These are phyloP conservation scores for Alloascoidea africana DNA, from an alignment of 805 yeast genomes.

Conservation along the genomic window DNA sequence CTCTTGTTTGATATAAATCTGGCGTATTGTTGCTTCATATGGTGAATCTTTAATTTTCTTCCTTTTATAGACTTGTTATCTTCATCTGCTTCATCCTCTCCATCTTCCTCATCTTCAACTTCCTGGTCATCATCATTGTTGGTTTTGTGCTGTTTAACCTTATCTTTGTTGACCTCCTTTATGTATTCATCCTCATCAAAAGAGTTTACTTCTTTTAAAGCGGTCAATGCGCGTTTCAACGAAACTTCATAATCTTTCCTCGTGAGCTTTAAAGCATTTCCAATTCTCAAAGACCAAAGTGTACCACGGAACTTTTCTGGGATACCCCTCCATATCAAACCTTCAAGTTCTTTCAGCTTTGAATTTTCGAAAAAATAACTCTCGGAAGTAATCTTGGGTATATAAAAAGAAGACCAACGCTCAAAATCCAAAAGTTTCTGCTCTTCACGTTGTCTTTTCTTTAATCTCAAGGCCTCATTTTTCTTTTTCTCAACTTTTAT, in stretches of 20 bases:
- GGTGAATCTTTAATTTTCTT: neutral
- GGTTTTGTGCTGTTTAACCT: too few species aligned
- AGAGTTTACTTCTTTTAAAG: neutral
- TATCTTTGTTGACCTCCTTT: too few species aligned
- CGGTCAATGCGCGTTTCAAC: slow-evolving; percentile 5
- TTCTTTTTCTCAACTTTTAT: neutral
- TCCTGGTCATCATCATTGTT: neutral
- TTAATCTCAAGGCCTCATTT: neutral
- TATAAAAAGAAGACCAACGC: neutral
- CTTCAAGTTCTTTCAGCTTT: neutral
- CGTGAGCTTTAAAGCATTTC: slow-evolving; percentile 16
- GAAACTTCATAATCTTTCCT: slow-evolving; percentile 5
- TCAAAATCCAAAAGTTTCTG: neutral
- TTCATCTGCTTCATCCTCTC: too few species aligned
- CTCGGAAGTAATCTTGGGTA: neutral
- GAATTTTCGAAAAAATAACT: neutral
- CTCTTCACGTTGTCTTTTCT: slow-evolving; percentile 21
- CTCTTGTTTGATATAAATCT: slow-evolving; percentile 9
- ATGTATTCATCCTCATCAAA: neutral
- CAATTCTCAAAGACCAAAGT: slow-evolving; percentile 37
- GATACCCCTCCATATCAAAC: slow-evolving; percentile 46
- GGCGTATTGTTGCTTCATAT: too few species aligned
- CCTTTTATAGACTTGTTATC: neutral
- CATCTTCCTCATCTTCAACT: too few species aligned
- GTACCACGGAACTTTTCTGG: slow-evolving; percentile 27